Conservation (phyloP, 2,329 filamentous ascomycete species). For the Arthrobotrys megalospora region DNA sequence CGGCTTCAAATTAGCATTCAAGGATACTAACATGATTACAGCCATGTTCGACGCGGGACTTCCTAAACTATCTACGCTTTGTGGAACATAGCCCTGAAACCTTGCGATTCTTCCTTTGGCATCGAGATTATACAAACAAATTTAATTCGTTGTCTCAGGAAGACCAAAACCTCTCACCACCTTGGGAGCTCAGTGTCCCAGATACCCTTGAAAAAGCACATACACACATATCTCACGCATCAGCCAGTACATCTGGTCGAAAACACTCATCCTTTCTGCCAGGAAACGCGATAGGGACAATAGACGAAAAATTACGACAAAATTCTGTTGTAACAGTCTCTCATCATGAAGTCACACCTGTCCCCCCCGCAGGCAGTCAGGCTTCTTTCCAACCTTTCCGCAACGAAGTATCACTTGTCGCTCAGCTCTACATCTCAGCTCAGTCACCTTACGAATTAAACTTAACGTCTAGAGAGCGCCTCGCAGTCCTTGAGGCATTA, state of each 20-base stretch:
- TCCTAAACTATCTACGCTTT: conserved; percentile 60
- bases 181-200: conserved; percentile 44
- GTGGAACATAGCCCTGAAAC: conserved; percentile 59
- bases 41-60: conserved; percentile 58
- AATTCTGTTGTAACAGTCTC: conserved; percentile 52
- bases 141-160: conserved; percentile 46
- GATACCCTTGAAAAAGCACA: conserved; percentile 57
- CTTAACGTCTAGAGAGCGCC: conserved; percentile 54
- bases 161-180: conserved; percentile 48
- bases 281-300: conserved; percentile 44
- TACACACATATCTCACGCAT: conserved; percentile 52
- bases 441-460: conserved; percentile 60
- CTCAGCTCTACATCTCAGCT: conserved; percentile 56
- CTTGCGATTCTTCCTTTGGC: conserved; percentile 56
- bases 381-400: conserved; percentile 58
- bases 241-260: conserved; percentile 42
- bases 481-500: conserved; percentile 53
- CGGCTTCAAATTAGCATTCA: neutral
- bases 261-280: conserved; percentile 54
- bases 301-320: conserved; percentile 54
- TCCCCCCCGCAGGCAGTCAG: conserved; percentile 47
- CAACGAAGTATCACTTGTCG: conserved; percentile 54
- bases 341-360: conserved; percentile 57
- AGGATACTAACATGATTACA: conserved; percentile 30
- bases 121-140: conserved; percentile 56